phyloP scores from a whole-genome alignment of 257 asterid genomes.

The Leonotis leonurus region DNA sequence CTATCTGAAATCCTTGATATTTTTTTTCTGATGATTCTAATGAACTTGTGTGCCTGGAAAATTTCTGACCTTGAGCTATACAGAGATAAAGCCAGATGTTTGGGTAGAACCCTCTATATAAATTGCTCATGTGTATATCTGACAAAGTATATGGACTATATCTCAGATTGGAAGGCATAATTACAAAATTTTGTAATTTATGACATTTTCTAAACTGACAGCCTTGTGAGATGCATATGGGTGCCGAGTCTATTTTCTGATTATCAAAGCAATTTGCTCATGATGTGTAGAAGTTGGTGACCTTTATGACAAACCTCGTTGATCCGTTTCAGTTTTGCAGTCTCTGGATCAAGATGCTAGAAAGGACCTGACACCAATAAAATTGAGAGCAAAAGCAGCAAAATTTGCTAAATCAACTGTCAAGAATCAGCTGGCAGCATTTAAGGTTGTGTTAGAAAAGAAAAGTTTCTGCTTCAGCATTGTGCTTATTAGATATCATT shows the following conservation, averaged over 20 bases:
- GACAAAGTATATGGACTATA: neutral
- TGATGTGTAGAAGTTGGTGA: neutral
- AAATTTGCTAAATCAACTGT: constrained; percentile 88
- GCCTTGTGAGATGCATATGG: neutral
- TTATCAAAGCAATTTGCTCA: neutral
- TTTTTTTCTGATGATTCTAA: constrained; percentile 12
- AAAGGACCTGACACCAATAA: constrained; percentile 84
- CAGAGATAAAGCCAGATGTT: neutral
- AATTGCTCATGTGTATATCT: neutral
- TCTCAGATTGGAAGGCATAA: constrained; percentile 2
- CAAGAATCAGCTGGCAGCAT: constrained; percentile 86
- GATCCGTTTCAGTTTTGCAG: constrained; percentile 75
- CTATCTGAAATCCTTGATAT: constrained; percentile 10
- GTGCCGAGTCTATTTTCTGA: neutral
- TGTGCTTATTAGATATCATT: constrained; percentile 16
- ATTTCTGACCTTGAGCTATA: neutral
- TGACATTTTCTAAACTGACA: neutral
- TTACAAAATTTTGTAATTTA: neutral
- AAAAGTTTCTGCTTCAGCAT: neutral
- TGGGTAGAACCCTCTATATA: neutral
- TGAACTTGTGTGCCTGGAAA: neutral
- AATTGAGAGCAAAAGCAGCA: constrained; percentile 89
- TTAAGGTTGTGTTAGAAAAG: constrained; percentile 48
- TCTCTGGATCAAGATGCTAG: constrained; percentile 81
- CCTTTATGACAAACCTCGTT: constrained; percentile 26